Evolutionary conservation across 805 yeast genomes (phyloP).

Genomic region (Metschnikowia picachoensis): DNA sequence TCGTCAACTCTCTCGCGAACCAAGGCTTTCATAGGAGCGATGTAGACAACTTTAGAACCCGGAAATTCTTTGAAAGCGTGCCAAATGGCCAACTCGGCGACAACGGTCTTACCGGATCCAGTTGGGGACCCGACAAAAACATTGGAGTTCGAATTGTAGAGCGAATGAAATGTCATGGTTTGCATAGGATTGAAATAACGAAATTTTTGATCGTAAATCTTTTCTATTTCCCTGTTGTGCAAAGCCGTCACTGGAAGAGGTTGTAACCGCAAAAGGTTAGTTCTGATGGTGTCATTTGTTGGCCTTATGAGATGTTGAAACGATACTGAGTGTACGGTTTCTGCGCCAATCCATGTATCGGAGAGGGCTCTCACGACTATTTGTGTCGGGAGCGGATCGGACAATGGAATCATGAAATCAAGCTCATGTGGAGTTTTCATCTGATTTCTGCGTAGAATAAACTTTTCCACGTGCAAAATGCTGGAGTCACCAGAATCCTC

Average conservation of each 20-base stretch:
- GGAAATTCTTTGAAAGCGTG: slow-evolving; percentile 86
- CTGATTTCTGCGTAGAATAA: slow-evolving; percentile 61
- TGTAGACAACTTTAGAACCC: slow-evolving; percentile 73
- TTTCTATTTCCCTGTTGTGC: slow-evolving; percentile 62
- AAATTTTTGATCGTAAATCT: slow-evolving; percentile 64
- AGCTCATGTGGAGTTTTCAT: slow-evolving; percentile 57
- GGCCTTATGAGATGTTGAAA: slow-evolving; percentile 91
- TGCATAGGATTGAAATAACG: slow-evolving; percentile 97
- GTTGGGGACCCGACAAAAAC: slow-evolving; percentile 97
- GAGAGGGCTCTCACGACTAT: slow-evolving; percentile 74
- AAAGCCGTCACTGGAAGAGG: slow-evolving; percentile 85
- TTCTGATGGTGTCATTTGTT: slow-evolving; percentile 78
- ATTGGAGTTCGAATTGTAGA: slow-evolving; percentile 74
- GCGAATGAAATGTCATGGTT: slow-evolving; percentile 89
- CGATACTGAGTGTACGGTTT: slow-evolving; percentile 69
- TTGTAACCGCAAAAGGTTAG: slow-evolving; percentile 72
- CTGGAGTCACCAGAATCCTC: slow-evolving; percentile 76
- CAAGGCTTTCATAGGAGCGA: slow-evolving; percentile 87
- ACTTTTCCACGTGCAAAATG: slow-evolving; percentile 78
- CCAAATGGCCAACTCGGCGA: slow-evolving; percentile 96
- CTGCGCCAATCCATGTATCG: slow-evolving; percentile 89
- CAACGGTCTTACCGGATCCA: slow-evolving; percentile 97
- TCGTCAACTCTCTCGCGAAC: slow-evolving; percentile 82
- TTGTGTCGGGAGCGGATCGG: slow-evolving; percentile 89
- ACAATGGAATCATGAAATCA: slow-evolving; percentile 89